Evolutionary conservation across 2,329 filamentous ascomycete species (phyloP).

Genomic region (Sporothrix protearum): DNA sequence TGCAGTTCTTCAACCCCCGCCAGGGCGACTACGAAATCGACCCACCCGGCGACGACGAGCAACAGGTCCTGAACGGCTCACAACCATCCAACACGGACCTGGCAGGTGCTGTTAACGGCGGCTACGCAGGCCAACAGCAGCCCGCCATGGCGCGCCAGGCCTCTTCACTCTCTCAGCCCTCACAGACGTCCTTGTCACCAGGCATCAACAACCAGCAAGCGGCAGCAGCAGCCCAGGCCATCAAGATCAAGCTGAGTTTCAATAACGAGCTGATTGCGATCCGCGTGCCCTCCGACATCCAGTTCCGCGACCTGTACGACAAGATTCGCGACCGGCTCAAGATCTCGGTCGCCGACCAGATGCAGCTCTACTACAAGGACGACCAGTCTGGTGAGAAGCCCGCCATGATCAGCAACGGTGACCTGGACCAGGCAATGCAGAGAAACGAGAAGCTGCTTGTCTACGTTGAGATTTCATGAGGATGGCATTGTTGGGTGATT

Average conservation of each 20-base stretch:
- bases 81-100: slow-evolving; percentile 47
- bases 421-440: slow-evolving; percentile 74
- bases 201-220: slow-evolving; percentile 46
- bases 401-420: slow-evolving; percentile 71
- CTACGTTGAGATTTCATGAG: slow-evolving; percentile 57
- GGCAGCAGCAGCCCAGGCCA: slow-evolving; percentile 44
- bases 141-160: slow-evolving; percentile 43
- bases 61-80: slow-evolving; percentile 47
- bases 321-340: slow-evolving; percentile 83
- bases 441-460: slow-evolving; percentile 85
- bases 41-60: slow-evolving; percentile 56
- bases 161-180: slow-evolving; percentile 50
- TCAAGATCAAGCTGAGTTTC: slow-evolving; percentile 96
- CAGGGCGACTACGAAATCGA: slow-evolving; percentile 94
- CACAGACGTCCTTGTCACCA: slow-evolving; percentile 55
- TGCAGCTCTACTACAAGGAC: slow-evolving; percentile 82
- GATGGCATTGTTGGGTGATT: neutral
- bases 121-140: slow-evolving; percentile 38
- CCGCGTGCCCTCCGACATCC: slow-evolving; percentile 76
- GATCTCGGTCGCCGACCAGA: slow-evolving; percentile 62
- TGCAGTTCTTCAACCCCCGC: slow-evolving; percentile 84
- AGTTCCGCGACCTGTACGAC: slow-evolving; percentile 71
- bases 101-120: slow-evolving; percentile 52
- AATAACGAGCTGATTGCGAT: slow-evolving; percentile 90
- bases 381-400: slow-evolving; percentile 73